These are phyloP conservation scores for Blumeria hordei DNA, from an alignment of 2,329 filamentous ascomycete species.

Conservation along the genomic window DNA sequence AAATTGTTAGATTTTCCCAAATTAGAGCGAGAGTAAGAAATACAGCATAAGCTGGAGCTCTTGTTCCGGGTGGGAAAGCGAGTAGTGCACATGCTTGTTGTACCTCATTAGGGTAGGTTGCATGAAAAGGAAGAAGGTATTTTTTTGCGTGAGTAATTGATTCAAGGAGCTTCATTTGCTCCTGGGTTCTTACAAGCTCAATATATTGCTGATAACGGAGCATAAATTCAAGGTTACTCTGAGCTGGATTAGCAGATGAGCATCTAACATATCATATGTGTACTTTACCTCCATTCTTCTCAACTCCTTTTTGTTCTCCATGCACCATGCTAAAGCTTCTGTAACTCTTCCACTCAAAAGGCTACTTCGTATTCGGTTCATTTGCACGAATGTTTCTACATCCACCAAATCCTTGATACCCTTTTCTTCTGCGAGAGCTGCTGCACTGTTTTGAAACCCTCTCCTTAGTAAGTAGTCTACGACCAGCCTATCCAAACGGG, in stretches of 20 bases:
- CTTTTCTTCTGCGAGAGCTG: constrained; percentile 48
- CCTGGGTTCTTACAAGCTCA: constrained; percentile 52
- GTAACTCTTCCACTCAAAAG: constrained; percentile 45
- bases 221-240: constrained; percentile 79
- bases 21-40: not conserved
- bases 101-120: constrained; percentile 44
- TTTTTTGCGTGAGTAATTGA: constrained; percentile 65
- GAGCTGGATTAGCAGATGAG: constrained; percentile 2
- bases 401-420: constrained; percentile 65
- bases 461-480: constrained; percentile 81
- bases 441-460: constrained; percentile 59
- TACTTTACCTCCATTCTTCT: constrained; percentile 55
- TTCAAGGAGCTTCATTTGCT: constrained; percentile 41
- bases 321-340: constrained; percentile 74
- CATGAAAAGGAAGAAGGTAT: constrained; percentile 46
- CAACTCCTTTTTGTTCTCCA: constrained; percentile 76
- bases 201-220: constrained; percentile 87
- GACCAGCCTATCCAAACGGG: constrained; percentile 57
- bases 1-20: not conserved
- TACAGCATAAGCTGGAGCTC: constrained; percentile 29
- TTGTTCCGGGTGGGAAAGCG: constrained; percentile 39
- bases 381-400: constrained; percentile 64
- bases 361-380: constrained; percentile 52
- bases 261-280: constrained; percentile 1
- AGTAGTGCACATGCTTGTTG: constrained; percentile 56